These are phyloP conservation scores for Cercospora janseana DNA, from an alignment of 2,329 filamentous ascomycete species.

Conservation along the genomic window DNA sequence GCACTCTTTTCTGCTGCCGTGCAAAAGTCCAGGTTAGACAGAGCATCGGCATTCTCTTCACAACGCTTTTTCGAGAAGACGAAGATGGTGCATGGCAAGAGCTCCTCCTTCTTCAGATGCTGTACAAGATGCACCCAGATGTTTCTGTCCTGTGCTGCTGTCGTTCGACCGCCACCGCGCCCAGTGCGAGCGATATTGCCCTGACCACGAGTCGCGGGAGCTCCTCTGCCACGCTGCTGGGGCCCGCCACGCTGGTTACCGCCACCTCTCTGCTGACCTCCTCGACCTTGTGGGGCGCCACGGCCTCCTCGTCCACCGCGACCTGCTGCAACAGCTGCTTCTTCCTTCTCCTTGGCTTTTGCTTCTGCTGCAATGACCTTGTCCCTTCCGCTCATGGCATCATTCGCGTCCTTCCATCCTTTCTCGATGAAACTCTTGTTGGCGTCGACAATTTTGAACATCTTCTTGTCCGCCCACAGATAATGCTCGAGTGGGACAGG, in stretches of 20 bases:
- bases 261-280: conserved; percentile 50
- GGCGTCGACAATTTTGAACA: conserved; percentile 90
- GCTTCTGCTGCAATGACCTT: conserved; percentile 60
- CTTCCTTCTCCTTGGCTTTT: conserved; percentile 49
- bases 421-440: conserved; percentile 89
- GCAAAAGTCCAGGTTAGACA: conserved; percentile 93
- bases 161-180: conserved; percentile 79
- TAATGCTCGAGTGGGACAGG: conserved; percentile 95
- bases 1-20: conserved; percentile 92
- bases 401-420: conserved; percentile 92
- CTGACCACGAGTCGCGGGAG: conserved; percentile 55
- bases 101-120: conserved; percentile 78
- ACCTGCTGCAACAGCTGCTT: conserved; percentile 48
- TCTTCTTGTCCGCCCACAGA: conserved; percentile 86
- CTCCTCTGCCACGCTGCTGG: conserved; percentile 56
- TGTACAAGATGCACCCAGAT: conserved; percentile 96
- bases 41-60: conserved; percentile 92
- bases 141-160: conserved; percentile 90
- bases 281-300: conserved; percentile 53
- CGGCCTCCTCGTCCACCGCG: conserved; percentile 53
- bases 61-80: conserved; percentile 98
- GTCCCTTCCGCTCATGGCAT: conserved; percentile 75
- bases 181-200: conserved; percentile 91
- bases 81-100: conserved; percentile 93
- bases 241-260: conserved; percentile 46